These are phyloP conservation scores for Yamadazyma atlantica DNA, from an alignment of 1,139 yeast species.

Conservation along the genomic window DNA sequence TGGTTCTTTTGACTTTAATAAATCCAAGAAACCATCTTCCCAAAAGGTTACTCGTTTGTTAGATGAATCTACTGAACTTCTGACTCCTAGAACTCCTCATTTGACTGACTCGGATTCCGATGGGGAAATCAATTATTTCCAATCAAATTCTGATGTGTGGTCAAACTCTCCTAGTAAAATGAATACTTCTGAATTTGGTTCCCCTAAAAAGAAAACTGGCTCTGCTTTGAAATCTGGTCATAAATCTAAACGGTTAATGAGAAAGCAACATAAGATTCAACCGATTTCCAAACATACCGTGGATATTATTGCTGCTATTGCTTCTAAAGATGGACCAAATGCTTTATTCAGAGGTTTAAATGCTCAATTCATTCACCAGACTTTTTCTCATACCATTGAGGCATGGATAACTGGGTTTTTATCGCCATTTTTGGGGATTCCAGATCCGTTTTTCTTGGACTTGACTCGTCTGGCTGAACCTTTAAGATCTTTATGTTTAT, in stretches of 20 bases:
- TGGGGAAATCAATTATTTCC: constrained; percentile 60
- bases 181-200: background rate
- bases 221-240: background rate
- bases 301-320: constrained; percentile 68
- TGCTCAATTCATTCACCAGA: constrained; percentile 76
- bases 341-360: constrained; percentile 88
- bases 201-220: background rate
- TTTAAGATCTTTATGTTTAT: constrained; percentile 60
- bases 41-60: constrained; percentile 8
- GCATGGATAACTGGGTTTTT: constrained; percentile 91
- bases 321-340: constrained; percentile 75
- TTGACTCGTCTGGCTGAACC: constrained; percentile 82
- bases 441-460: constrained; percentile 87
- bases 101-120: constrained; percentile 27
- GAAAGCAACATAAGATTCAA: constrained; percentile 36
- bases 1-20: constrained; percentile 51
- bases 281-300: constrained; percentile 68
- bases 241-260: constrained; percentile 3
- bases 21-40: constrained; percentile 7
- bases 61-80: constrained; percentile 10
- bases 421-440: constrained; percentile 79
- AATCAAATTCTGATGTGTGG: constrained; percentile 18
- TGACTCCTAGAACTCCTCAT: constrained; percentile 7
- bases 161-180: background rate
- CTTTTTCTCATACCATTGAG: constrained; percentile 74